Base-by-base conservation (phyloP, 371 early-diverging fungal genomes). In the Chytridiales sp. region DNA sequence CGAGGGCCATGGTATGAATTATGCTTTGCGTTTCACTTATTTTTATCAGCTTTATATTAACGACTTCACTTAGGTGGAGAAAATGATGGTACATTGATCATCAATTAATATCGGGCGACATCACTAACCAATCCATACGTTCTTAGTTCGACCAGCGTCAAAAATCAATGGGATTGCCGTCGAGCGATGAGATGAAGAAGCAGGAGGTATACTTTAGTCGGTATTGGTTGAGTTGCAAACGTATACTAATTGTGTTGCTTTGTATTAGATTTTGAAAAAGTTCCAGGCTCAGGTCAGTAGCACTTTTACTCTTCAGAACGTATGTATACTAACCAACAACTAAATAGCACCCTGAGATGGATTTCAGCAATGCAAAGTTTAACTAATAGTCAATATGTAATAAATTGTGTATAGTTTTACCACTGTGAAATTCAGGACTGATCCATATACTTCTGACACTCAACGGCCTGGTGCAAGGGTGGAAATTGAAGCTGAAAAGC, bases 71-170 rank as follows among this genome's bases (percentile, higher is more conserved):
- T 24, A 64, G 68, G 68, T 78, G 27, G 78, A 81, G 62, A 81
- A 81, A 66, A 81, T 81, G 81, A 81, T 81, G 80, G 79, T 76
- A 50, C 17, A 46, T 17, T 27, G n/a, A 21, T 56, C 36, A 21
- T 1, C 15, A 2, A 6, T 41, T 15, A 3, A 2, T 19, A 21
- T 41, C 4, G 5, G 15, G 8, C 24, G 24, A 8, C 8, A 35
- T n/a, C 3, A 50, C 3, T 47, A 22, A 6, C 35, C 13, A 36
- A 1, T 41, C 21, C 38, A 56, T 15, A 27, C 47, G 17, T n/a
- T 0, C 35, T 4, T 38, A 90, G 94, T 95, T 87, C 79, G 96
- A 95, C 65, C 93, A 95, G 64, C 80, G 87, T 36, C 94, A 93
- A 75, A 92, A 93, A 73, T 77, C 81, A 8, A 84, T 87, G 77